Conservation (phyloP, 2,329 filamentous ascomycete species). For the Trichoderma atrobrunneum region DNA sequence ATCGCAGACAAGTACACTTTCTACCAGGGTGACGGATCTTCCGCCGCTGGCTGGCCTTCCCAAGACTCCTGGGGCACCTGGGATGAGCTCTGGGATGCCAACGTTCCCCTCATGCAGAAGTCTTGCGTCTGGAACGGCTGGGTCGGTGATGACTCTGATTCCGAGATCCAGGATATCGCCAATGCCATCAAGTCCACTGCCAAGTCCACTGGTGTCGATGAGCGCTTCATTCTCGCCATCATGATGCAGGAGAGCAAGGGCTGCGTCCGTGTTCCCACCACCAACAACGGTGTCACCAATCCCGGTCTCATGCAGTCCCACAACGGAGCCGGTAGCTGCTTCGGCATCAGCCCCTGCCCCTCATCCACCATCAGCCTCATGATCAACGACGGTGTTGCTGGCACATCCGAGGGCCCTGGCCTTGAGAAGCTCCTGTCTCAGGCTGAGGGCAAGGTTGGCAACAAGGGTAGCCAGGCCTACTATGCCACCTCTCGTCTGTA, state of each 20-base stretch:
- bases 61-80: constrained; percentile 22
- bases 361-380: constrained; percentile 29
- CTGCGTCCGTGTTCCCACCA: constrained; percentile 43
- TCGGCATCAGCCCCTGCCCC: constrained; percentile 34
- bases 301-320: constrained; percentile 43
- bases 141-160: constrained; percentile 18
- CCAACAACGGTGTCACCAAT: constrained; percentile 41
- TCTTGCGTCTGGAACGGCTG: constrained; percentile 24
- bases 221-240: constrained; percentile 43
- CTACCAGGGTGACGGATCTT: constrained; percentile 26
- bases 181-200: constrained; percentile 35
- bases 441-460: neutral
- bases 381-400: constrained; percentile 42
- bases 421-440: constrained; percentile 27
- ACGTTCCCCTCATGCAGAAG: constrained; percentile 21
- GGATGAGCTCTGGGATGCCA: constrained; percentile 23
- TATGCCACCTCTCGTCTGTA: constrained; percentile 26
- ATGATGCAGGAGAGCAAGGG: constrained; percentile 46
- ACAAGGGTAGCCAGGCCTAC: constrained; percentile 17
- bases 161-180: constrained; percentile 18
- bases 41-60: constrained; percentile 25
- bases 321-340: constrained; percentile 38
- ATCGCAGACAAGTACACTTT: constrained; percentile 21
- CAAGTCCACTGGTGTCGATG: constrained; percentile 32
- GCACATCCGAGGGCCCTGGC: constrained; percentile 42